phyloP scores from a whole-genome alignment of 257 asterid species.

The Pogostemon cablin region DNA sequence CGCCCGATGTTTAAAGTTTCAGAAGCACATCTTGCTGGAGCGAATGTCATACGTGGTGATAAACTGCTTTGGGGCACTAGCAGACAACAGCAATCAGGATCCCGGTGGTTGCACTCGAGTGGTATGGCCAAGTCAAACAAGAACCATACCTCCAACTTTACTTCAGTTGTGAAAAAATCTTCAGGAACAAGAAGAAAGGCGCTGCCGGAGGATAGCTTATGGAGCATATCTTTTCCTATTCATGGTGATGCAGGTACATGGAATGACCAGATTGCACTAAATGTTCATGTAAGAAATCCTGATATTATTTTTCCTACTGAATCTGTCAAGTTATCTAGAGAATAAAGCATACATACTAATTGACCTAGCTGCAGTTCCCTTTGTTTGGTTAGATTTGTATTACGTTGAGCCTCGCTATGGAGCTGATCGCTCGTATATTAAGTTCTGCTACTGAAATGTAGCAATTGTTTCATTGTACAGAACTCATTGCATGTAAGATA shows the following conservation, averaged over 20 bases:
- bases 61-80: slow-evolving; percentile 49
- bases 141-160: slow-evolving; percentile 42
- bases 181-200: slow-evolving; percentile 39
- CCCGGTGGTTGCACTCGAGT: slow-evolving; percentile 76
- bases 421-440: slow-evolving; percentile 1
- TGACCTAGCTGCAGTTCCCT: slow-evolving; percentile 19
- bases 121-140: slow-evolving; percentile 56
- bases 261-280: slow-evolving; percentile 52
- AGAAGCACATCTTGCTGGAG: slow-evolving; percentile 64
- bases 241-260: slow-evolving; percentile 47
- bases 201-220: slow-evolving; percentile 45
- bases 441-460: slow-evolving; percentile 11
- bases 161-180: slow-evolving; percentile 43
- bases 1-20: slow-evolving; percentile 53
- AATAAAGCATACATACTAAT: slow-evolving; percentile 12
- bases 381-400: background rate
- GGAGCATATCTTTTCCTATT: slow-evolving; percentile 66
- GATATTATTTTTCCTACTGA: slow-evolving; percentile 61
- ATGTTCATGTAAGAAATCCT: slow-evolving; percentile 73
- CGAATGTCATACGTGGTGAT: slow-evolving; percentile 40
- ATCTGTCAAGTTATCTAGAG: slow-evolving; percentile 33
- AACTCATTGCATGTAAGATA: background rate
- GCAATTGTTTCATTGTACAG: slow-evolving; percentile 31
- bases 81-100: slow-evolving; percentile 65
- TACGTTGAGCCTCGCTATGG: background rate